A percentile compares a stretch with the other conserved stretches of the same genome.
Conservation (phyloP, 2,329 filamentous ascomycete genomes). For the Diaporthe humulicola region DNA sequence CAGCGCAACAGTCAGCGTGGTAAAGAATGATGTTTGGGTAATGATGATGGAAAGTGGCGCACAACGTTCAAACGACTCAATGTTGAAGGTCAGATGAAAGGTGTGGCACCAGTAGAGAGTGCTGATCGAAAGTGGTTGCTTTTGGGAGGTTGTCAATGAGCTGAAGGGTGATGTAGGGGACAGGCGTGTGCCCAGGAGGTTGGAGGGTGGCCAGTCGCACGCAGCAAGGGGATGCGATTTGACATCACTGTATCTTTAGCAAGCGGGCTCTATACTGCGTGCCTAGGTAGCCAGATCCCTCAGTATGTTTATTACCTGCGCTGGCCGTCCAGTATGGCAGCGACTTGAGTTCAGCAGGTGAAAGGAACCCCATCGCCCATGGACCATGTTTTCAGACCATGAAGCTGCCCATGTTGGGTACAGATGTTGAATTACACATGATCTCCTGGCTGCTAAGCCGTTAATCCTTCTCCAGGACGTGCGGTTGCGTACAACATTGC, state of each 20-base stretch:
- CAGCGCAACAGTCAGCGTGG: neutral
- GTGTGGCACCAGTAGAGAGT: neutral
- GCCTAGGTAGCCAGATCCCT: neutral
- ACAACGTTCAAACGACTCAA: neutral
- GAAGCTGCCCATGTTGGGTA: neutral
- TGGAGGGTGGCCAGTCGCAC: neutral
- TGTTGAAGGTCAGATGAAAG: neutral
- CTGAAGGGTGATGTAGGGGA: neutral
- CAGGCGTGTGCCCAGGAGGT: neutral
- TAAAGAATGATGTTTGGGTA: slow-evolving; percentile 25
- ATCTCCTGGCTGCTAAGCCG: neutral
- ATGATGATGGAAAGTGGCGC: slow-evolving; percentile 3
- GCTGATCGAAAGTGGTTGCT: neutral
- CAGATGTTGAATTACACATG: neutral
- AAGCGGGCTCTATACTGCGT: neutral
- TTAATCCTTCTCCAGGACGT: neutral
- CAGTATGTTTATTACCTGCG: neutral
- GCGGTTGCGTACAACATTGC: neutral
- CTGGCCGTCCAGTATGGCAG: neutral
- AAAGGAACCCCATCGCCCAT: neutral
- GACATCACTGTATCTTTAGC: neutral
- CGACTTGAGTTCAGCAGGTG: neutral
- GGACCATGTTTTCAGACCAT: neutral
- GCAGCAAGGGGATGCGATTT: neutral
- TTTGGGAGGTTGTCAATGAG: neutral